Conservation (phyloP, 345 rosid species). For the Hibiscus trionum region DNA sequence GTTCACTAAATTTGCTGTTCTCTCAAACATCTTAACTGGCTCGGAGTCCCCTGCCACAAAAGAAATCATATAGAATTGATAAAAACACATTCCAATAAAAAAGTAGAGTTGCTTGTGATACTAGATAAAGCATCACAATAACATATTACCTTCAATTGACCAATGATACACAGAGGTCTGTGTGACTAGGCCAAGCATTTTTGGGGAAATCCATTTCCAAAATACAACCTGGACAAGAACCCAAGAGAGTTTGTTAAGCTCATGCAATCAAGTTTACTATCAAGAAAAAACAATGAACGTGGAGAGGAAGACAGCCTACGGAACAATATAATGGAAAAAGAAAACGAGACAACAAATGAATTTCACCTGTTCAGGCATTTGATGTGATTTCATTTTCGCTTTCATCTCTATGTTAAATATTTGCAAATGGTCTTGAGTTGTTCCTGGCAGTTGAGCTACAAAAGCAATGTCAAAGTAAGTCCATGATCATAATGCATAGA, state of each 20-base stretch:
- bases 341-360: slow-evolving; percentile 1
- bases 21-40: slow-evolving; percentile 93
- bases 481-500: not conserved
- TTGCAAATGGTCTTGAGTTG: slow-evolving; percentile 95
- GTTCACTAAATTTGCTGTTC: slow-evolving; percentile 85
- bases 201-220: slow-evolving; percentile 97
- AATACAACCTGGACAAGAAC: slow-evolving; percentile 59
- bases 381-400: slow-evolving; percentile 86
- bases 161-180: slow-evolving; percentile 89
- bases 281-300: not conserved
- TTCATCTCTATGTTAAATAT: slow-evolving; percentile 97
- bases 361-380: slow-evolving; percentile 95
- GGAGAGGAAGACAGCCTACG: not conserved
- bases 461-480: slow-evolving; percentile 10
- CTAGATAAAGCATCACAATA: slow-evolving; percentile 13
- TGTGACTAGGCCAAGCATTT: slow-evolving; percentile 92
- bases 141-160: slow-evolving; percentile 82
- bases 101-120: not conserved
- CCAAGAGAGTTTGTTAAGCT: slow-evolving; percentile 6
- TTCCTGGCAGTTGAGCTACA: slow-evolving; percentile 93
- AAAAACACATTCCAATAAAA: not conserved
- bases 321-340: slow-evolving; percentile 7
- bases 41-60: slow-evolving; percentile 71
- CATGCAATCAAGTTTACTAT: not conserved
- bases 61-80: not conserved